Evolutionary conservation across 176 grass and related monocot species (phyloP).

Genomic region (Musa beccarii): DNA sequence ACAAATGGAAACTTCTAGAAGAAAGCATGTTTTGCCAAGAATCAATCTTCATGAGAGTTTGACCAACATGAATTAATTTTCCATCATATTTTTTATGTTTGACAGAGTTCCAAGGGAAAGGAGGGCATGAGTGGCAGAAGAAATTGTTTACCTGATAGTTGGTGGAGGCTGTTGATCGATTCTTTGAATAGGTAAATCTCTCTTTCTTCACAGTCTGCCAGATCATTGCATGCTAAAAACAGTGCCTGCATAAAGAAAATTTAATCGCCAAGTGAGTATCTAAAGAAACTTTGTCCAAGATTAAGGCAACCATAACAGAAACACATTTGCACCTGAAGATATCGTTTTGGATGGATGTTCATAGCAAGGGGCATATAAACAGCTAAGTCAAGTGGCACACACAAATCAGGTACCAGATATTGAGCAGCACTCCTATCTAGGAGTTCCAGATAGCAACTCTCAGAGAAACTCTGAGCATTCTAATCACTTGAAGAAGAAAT

Average conservation of each 20-base stretch:
- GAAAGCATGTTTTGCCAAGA: too few relatives aligned
- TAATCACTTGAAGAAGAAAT: constrained; percentile 56
- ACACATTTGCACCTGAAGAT: constrained; percentile 51
- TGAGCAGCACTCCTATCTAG: constrained; percentile 50
- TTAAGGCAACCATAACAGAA: constrained; percentile 8
- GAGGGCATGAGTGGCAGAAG: background rate
- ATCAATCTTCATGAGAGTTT: background rate
- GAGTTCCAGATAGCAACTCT: constrained; percentile 59
- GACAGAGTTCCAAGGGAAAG: background rate
- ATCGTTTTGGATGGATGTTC: constrained; percentile 74
- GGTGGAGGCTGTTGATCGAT: constrained; percentile 41
- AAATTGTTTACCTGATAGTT: constrained; percentile 41
- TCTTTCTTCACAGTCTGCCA: constrained; percentile 33
- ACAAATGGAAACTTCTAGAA: too few relatives aligned
- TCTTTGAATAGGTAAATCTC: constrained; percentile 46
- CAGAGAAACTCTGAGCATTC: constrained; percentile 76
- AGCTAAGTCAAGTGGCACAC: constrained; percentile 58
- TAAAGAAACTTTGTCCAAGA: background rate
- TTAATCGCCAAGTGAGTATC: background rate
- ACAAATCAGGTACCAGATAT: constrained; percentile 51
- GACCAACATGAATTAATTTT: too few relatives aligned
- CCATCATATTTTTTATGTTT: too few relatives aligned
- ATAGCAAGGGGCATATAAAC: constrained; percentile 76
- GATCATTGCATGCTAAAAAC: constrained; percentile 65
- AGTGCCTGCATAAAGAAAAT: constrained; percentile 40